Evolutionary conservation across 768 basidiomycete species (phyloP).

Genomic region (Sporobolomyces roseus): DNA sequence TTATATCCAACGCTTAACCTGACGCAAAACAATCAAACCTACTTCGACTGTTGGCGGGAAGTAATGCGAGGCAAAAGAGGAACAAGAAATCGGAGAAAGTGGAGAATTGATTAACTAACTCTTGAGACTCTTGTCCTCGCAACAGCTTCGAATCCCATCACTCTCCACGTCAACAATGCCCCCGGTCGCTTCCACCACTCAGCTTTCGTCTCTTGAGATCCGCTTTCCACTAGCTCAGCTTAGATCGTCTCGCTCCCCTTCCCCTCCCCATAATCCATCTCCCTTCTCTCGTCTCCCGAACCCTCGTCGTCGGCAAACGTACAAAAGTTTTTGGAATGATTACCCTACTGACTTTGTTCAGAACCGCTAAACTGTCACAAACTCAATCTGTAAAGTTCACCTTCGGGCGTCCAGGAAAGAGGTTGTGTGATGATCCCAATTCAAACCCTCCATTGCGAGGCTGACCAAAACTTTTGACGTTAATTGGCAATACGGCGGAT

Average conservation of each 20-base stretch:
- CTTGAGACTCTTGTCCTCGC: too few species aligned
- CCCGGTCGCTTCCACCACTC: neutral
- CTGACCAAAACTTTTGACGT: too few species aligned
- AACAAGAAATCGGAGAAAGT: neutral
- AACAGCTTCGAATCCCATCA: too few species aligned
- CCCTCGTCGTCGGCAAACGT: too few species aligned
- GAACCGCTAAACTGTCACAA: constrained; percentile 21
- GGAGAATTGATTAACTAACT: neutral
- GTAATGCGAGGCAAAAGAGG: neutral
- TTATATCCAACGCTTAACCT: constrained; percentile 26
- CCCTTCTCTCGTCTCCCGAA: neutral
- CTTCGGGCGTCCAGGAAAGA: neutral
- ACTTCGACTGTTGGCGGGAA: neutral
- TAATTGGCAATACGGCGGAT: too few species aligned
- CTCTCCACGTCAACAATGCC: too few species aligned
- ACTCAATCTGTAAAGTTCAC: constrained; percentile 9
- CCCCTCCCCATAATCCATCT: neutral
- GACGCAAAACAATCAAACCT: constrained; percentile 3
- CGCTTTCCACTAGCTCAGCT: too few species aligned
- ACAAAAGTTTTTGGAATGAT: constrained; percentile 1
- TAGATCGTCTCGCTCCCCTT: neutral
- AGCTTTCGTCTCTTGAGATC: neutral
- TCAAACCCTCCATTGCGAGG: constrained; percentile 15
- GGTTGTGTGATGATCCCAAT: constrained; percentile 5
- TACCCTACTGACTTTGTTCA: constrained; percentile 9